Conservation (phyloP, 306 rosid species). For the Glycine soja region DNA sequence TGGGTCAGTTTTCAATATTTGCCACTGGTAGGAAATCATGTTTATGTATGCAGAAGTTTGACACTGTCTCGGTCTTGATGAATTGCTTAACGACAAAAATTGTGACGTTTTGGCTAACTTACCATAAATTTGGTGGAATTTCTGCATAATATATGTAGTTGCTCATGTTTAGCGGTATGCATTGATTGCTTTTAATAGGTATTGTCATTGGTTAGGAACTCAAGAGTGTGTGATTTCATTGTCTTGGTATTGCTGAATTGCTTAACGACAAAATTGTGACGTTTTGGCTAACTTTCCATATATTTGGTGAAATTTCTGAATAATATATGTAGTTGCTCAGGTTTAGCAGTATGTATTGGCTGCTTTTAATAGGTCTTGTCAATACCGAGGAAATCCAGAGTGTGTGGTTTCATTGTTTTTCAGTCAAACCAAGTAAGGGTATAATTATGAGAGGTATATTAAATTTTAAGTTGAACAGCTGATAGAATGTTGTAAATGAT, state of each 20-base stretch:
- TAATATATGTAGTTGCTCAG: constrained; percentile 11
- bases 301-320: constrained; percentile 23
- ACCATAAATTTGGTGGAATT: constrained; percentile 30
- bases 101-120: constrained; percentile 14
- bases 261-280: background rate
- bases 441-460: background rate
- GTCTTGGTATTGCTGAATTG: background rate
- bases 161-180: background rate
- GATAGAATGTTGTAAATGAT: background rate
- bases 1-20: constrained; percentile 22
- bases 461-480: background rate
- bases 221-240: background rate
- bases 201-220: background rate
- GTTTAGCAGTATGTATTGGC: background rate
- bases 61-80: background rate
- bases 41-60: background rate
- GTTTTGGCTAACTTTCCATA: constrained; percentile 26
- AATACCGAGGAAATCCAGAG: background rate
- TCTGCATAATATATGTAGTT: constrained; percentile 1
- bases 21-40: constrained; percentile 7
- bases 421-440: background rate
- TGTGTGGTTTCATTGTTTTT: too few relatives aligned
- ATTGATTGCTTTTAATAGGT: background rate
- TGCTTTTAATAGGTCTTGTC: background rate
- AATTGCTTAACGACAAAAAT: background rate